Evolutionary conservation across 2,329 filamentous ascomycete genomes (phyloP).

Genomic region (Xylaria multiplex): DNA sequence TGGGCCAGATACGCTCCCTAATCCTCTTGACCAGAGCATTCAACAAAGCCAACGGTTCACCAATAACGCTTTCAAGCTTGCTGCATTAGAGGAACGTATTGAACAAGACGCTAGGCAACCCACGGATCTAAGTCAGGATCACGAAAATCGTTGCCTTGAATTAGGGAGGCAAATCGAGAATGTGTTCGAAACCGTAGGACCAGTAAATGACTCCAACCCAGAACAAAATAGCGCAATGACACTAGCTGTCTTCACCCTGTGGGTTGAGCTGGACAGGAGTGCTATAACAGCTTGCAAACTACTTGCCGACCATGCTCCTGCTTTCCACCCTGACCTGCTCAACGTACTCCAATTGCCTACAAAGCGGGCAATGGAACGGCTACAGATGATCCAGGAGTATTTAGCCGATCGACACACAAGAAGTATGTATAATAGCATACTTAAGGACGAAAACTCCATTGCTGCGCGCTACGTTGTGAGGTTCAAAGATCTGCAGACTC

Average conservation of each 20-base stretch:
- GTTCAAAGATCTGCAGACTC: conserved; percentile 41
- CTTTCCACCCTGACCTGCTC: conserved; percentile 60
- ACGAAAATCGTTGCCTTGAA: conserved; percentile 33
- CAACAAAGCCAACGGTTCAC: conserved; percentile 43
- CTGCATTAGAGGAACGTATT: conserved; percentile 30
- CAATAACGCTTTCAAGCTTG: conserved; percentile 34
- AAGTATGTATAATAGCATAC: conserved; percentile 54
- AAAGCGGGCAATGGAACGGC: conserved; percentile 58
- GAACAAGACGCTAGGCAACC: neutral
- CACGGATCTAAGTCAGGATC: too few relatives aligned
- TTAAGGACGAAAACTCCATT: conserved; percentile 57
- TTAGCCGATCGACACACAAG: conserved; percentile 52
- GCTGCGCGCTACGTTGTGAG: conserved; percentile 57
- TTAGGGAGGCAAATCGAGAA: conserved; percentile 40
- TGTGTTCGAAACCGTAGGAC: conserved; percentile 38
- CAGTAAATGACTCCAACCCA: conserved; percentile 55
- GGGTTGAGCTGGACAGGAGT: conserved; percentile 65
- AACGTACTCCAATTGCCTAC: conserved; percentile 64
- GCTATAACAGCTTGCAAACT: conserved; percentile 57
- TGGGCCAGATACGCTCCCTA: conserved; percentile 36
- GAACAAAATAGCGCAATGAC: conserved; percentile 64
- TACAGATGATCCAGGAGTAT: conserved; percentile 62
- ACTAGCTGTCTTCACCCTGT: conserved; percentile 66
- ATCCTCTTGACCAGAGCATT: conserved; percentile 39
- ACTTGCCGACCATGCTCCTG: conserved; percentile 61